phyloP scores from a whole-genome alignment of 768 basidiomycete genomes.

The Boletus fagicola region DNA sequence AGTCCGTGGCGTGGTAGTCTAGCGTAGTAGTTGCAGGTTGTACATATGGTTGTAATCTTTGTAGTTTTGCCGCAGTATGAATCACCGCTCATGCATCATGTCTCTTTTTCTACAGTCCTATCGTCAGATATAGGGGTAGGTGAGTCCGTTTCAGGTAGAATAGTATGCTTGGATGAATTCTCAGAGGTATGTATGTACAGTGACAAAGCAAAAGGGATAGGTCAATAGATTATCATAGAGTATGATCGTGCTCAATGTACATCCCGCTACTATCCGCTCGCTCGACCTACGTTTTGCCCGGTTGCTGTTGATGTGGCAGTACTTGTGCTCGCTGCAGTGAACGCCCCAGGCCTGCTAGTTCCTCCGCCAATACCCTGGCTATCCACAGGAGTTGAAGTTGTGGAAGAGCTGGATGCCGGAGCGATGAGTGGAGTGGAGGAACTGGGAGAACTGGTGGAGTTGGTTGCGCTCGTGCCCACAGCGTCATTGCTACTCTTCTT shows the following conservation, averaged over 20 bases:
- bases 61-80: neutral
- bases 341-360: neutral
- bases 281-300: neutral
- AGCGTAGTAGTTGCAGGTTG: neutral
- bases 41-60: neutral
- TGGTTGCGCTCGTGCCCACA: neutral
- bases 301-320: neutral
- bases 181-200: neutral
- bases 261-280: no score
- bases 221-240: neutral
- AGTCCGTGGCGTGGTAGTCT: neutral
- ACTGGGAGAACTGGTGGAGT: neutral
- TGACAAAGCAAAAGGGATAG: neutral
- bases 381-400: rapidly evolving
- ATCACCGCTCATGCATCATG: neutral
- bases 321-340: neutral
- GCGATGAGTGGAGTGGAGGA: no score
- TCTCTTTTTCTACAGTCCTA: neutral
- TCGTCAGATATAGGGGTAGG: neutral
- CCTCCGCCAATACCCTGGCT: neutral
- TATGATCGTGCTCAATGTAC: neutral
- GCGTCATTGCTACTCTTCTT: slow-evolving; percentile 23
- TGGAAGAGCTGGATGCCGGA: neutral
- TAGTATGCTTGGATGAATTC: neutral
- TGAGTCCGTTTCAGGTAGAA: no score